Evolutionary conservation across 306 rosid species (phyloP), one percentile per base, ranked within the genome.

Genomic region (Castanea mollissima): DNA sequence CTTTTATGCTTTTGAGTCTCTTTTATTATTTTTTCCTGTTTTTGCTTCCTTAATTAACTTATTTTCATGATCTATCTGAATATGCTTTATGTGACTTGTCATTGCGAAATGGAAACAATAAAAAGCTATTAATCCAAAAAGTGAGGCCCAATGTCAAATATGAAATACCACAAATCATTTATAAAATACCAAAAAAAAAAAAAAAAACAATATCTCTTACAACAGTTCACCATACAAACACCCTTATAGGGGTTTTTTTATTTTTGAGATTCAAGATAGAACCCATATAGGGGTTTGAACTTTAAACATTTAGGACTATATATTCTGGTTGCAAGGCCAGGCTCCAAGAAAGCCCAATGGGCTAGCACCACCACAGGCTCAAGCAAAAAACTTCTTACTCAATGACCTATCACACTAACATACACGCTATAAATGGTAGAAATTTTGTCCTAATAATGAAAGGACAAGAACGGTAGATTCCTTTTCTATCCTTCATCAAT

Each of bases 261-360:
- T 23, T 23, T 23, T 23, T 23, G 23, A 23, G 23, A 23, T 23
- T 1, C 23, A 23, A 23, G 23, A 23, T 23, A 23, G 23, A 23
- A 16, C 23, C 4, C n/a, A 32, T n/a, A 32, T 1, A 21, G 67
- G 32, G 49, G 41, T 49, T 49, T 49, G 71, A 38, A 38, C 46
- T 32, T 31, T 16, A 44, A 19, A 65, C 27, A 14, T 34, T 34
- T 32, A 1, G 14, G 49, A 67, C 49, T 67, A 35, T 34, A 59
- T 49, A 49, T 25, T 13, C 5, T n/a, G 25, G 1, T 55, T 59
- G 71, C 77, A 29, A 16, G 77, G 71, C 77, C 76, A 79, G 77
- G 82, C 82, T 71, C 38, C 2, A 71, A 20, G 59, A 51, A 71
- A 71, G 25, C 62, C 55, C 71, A 78, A 31, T 71, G 71, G 82